Base-by-base conservation (phyloP, 2,329 filamentous ascomycete species). In the Xylariales sp. region DNA sequence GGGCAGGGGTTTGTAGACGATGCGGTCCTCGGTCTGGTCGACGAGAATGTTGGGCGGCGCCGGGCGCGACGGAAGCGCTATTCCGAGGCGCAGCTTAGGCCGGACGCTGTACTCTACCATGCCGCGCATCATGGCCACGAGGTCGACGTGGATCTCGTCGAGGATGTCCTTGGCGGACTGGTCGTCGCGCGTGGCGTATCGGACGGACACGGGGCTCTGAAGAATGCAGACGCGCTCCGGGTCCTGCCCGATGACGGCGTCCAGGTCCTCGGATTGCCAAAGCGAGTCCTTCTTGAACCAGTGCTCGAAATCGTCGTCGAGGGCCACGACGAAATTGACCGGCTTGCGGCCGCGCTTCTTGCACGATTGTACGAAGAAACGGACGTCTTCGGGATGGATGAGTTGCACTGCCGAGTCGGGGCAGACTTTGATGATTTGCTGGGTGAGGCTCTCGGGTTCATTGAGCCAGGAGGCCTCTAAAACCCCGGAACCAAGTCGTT, bases 221-320 rank as follows among this genome's bases (percentile, higher is more conserved):
- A 99, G 85, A 78, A 99, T 97, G 83, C 94, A 97, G 50, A 94
- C 97, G 78, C 96, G 90, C 71, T 93, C 94, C 66, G 99, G 96
- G 78, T 99, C 96, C 81, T 98, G 95, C 73, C 87, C 95, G 67
- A 97, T 93, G 63, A 99, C 94, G 56, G 96, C 95, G 75, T 96
- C 94, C 10, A 99, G 86, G 76, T 99, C 96, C 81, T 99, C 96
- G 0, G 96, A 98, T 82, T 99, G 96, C 96, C 96, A 99, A 6
- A 99, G 87, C 1, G 96, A 98, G 80, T 99, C 96, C 85, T 99
- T 99, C 89, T 99, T 99, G 91, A 99, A 99, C 86, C 93, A 99
- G 83, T 97, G 97, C 79, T 99, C 96, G 73, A 99, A 99, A 79
- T 95, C 97, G 70, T 97, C 94, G 75, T 99, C 96, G 16, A 99